A percentile compares a stretch with the other conserved stretches of the same genome.
These are phyloP conservation scores for Isabelozyma heimii DNA, from an alignment of 805 yeast species.

Conservation along the genomic window DNA sequence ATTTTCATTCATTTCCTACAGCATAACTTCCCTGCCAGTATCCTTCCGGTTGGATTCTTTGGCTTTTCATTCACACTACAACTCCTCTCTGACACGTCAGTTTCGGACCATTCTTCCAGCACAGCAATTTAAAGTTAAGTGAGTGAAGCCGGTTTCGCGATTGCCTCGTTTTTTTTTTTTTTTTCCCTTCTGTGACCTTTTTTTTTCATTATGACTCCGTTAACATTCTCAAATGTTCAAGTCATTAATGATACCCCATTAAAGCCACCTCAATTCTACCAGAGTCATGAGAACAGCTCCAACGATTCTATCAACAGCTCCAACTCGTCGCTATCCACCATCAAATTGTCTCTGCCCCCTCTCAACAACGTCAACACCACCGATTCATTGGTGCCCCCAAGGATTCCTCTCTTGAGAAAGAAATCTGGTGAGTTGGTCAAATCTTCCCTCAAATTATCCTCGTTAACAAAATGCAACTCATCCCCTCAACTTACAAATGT, in stretches of 20 bases:
- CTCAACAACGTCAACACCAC: constrained; percentile 2
- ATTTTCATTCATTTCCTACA: neutral
- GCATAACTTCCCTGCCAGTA: neutral
- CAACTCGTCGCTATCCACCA: constrained; percentile 8
- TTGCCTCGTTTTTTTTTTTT: neutral
- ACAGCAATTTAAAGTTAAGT: neutral
- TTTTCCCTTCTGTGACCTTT: neutral
- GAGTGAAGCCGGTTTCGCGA: neutral
- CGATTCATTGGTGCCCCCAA: neutral
- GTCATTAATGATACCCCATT: neutral
- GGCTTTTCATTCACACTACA: neutral
- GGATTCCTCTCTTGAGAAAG: constrained; percentile 55
- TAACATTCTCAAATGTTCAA: neutral
- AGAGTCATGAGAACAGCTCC: neutral
- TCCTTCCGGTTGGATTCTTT: neutral
- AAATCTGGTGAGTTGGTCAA: constrained; percentile 85
- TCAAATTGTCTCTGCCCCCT: constrained; percentile 3
- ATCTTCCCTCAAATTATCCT: constrained; percentile 60
- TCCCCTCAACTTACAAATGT: constrained; percentile 19
- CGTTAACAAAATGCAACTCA: constrained; percentile 20
- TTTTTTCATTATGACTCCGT: neutral
- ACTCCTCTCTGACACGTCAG: neutral
- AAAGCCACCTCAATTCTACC: neutral
- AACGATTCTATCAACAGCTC: constrained; percentile 10
- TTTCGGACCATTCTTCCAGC: neutral